phyloP scores from a whole-genome alignment of 2,329 filamentous ascomycete genomes.

The Taxawa tesnikishii region DNA sequence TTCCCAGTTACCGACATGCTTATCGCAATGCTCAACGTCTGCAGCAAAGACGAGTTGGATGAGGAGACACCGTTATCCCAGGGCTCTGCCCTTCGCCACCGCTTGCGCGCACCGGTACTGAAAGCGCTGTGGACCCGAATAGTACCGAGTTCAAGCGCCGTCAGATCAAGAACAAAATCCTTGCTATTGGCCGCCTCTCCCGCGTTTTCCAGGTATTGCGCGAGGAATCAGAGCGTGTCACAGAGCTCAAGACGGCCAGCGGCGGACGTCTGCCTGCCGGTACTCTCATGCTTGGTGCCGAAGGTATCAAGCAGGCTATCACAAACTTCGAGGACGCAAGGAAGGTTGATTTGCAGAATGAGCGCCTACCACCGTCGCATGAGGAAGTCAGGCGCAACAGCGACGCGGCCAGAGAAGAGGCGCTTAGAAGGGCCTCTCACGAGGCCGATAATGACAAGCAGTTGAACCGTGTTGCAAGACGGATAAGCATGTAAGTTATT shows the following conservation, averaged over 20 bases:
- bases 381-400: conserved; percentile 81
- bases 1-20: conserved; percentile 77
- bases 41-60: conserved; percentile 94
- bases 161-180: conserved; percentile 98
- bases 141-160: conserved; percentile 88
- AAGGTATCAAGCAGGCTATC: conserved; percentile 98
- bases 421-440: conserved; percentile 71
- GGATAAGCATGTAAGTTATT: conserved; percentile 89
- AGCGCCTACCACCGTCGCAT: conserved; percentile 79
- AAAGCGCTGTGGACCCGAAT: conserved; percentile 54
- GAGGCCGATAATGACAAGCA: conserved; percentile 90
- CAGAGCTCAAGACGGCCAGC: conserved; percentile 92
- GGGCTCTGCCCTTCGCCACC: conserved; percentile 66
- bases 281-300: conserved; percentile 93
- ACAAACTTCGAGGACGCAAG: conserved; percentile 92
- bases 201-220: conserved; percentile 97
- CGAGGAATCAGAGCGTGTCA: conserved; percentile 93
- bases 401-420: conserved; percentile 68
- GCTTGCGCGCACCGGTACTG: conserved; percentile 27
- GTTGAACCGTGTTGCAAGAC: conserved; percentile 72
- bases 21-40: conserved; percentile 94
- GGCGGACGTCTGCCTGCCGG: conserved; percentile 87
- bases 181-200: conserved; percentile 91
- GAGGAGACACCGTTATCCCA: conserved; percentile 71
- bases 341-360: conserved; percentile 95